Conservation (phyloP, 1,284 basidiomycete species). For the Cryptococcus sp. region DNA sequence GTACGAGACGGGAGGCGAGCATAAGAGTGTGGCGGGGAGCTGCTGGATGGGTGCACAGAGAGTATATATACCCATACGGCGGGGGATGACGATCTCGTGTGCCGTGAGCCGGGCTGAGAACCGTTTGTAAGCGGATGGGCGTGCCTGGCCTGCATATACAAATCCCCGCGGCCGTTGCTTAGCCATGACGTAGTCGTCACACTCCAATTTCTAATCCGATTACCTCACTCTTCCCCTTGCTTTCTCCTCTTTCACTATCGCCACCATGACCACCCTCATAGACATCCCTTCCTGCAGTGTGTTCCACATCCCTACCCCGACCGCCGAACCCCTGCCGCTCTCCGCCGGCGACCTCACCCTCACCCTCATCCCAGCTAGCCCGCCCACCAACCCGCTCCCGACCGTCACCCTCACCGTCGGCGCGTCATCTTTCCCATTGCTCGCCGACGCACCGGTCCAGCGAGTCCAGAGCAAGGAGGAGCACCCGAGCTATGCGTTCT, state of each 20-base stretch:
- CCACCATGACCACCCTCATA: conserved; percentile 43
- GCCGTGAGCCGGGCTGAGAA: not conserved
- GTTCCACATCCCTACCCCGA: conserved; percentile 41
- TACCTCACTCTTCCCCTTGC: not conserved
- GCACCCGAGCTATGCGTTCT: conserved; percentile 44
- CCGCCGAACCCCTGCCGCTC: conserved; percentile 34
- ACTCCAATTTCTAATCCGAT: not conserved
- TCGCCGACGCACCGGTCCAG: conserved; percentile 38
- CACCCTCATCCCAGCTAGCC: conserved; percentile 34
- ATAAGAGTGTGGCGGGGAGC: not conserved
- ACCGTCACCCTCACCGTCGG: conserved; percentile 42
- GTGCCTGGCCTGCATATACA: too few species aligned
- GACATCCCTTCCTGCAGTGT: conserved; percentile 38
- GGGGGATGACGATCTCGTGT: too few species aligned
- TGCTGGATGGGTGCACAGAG: too few species aligned
- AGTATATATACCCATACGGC: too few species aligned
- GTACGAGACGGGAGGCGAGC: not conserved
- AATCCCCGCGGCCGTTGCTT: too few species aligned
- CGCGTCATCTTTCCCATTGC: conserved; percentile 37
- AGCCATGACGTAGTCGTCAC: too few species aligned
- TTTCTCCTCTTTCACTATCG: not conserved
- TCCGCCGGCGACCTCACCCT: conserved; percentile 42
- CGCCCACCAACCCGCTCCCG: conserved; percentile 33
- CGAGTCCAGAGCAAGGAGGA: conserved; percentile 38
- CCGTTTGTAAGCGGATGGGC: too few species aligned